phyloP scores from a whole-genome alignment of 371 early-diverging fungal species.

The Mucor ambiguus region DNA sequence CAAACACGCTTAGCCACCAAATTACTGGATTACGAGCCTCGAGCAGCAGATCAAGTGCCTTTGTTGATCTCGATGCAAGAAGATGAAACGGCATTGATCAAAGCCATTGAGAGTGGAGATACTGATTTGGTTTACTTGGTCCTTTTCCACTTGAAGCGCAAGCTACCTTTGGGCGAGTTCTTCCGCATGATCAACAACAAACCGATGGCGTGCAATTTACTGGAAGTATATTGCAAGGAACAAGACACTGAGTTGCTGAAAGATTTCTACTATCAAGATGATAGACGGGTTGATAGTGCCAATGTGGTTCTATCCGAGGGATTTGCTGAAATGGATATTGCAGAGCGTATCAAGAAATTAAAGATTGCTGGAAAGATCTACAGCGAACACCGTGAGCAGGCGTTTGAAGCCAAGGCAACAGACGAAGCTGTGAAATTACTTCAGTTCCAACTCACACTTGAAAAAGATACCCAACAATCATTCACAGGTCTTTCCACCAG shows the following conservation, averaged over 20 bases:
- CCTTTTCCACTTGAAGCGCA: constrained; percentile 84
- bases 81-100: constrained; percentile 84
- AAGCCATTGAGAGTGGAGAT: constrained; percentile 94
- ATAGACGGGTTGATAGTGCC: constrained; percentile 77
- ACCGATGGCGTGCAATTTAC: constrained; percentile 77
- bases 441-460: constrained; percentile 72
- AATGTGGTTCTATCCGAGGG: constrained; percentile 64
- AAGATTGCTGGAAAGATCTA: constrained; percentile 72
- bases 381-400: constrained; percentile 69
- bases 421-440: constrained; percentile 80
- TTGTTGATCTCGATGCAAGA: constrained; percentile 91
- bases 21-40: constrained; percentile 93
- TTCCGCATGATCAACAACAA: constrained; percentile 84
- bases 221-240: constrained; percentile 83
- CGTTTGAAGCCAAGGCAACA: constrained; percentile 78
- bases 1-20: constrained; percentile 87
- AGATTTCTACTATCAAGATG: constrained; percentile 96
- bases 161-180: constrained; percentile 84
- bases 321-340: constrained; percentile 55
- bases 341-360: constrained; percentile 69
- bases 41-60: constrained; percentile 93
- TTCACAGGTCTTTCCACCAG: constrained; percentile 79
- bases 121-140: constrained; percentile 94
- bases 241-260: constrained; percentile 79
- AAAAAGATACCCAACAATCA: constrained; percentile 67